Evolutionary conservation across 345 rosid genomes (phyloP), one percentile per base, ranked within the genome.

Genomic region (Arabidopsis arenosa): DNA sequence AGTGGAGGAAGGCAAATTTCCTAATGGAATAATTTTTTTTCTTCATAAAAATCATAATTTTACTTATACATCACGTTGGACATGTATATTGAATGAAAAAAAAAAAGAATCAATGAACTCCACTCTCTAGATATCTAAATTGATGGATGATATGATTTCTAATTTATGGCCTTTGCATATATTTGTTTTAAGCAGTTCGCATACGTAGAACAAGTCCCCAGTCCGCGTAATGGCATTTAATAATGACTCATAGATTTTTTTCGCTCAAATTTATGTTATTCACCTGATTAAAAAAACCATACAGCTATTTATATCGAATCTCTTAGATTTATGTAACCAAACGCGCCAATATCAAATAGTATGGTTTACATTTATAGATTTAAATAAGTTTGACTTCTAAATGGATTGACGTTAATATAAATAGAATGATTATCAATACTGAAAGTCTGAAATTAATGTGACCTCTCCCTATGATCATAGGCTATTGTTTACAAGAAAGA

Each of bases 281-380:
- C 2, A 26, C 13, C 57, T 51, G 40, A 63, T 66, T 37, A n/a
- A 8, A 48, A 26, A 39, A 17, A 28, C 32, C n/a, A 49, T 49
- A 68, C 70, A 76, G 80, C 75, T 76, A 68, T 68, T 51, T 40
- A 68, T 9, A 53, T 61, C 75, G 64, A 68, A 76, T 53, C 69
- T 61, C 12, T 32, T 5, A 41, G 21, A 33, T 68, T 21, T 59
- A 51, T 75, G 41, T 52, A 21, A 28, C 56, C 9, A 59, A 62
- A 53, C 57, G 56, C 33, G 65, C 70, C 69, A 61, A 21, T 18
- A 68, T 66, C 56, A 67, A 37, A 58, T 10, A 28, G 30, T 28
- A 43, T 52, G 23, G 7, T 21, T 41, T 68, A 3, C n/a, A 4
- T 33, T 28, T 67, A 13, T 53, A 66, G 12, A 48, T 36, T 49